Evolutionary conservation across 805 yeast genomes (phyloP).

Genomic region (Zygotorulaspora florentina): DNA sequence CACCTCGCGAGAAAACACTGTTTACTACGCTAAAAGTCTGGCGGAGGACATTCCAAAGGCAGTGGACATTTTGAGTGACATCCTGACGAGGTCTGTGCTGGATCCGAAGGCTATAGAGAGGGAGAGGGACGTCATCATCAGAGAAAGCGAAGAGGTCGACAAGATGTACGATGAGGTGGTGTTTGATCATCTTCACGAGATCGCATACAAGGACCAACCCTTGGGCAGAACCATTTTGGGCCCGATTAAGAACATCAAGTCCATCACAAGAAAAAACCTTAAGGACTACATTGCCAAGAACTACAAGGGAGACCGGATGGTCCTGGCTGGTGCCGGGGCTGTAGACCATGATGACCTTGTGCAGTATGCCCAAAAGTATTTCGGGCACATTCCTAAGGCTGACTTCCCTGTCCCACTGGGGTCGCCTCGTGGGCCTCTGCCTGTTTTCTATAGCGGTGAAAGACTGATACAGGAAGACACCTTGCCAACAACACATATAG

Average conservation of each 20-base stretch:
- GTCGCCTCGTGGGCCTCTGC: conserved; percentile 57
- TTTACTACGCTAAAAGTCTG: conserved; percentile 87
- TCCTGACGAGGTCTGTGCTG: conserved; percentile 78
- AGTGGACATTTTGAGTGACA: conserved; percentile 84
- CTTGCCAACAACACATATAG: conserved; percentile 85
- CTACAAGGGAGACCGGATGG: conserved; percentile 97
- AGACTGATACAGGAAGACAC: conserved; percentile 76
- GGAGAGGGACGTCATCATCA: conserved; percentile 92
- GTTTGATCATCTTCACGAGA: conserved; percentile 92
- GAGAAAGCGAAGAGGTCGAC: conserved; percentile 97
- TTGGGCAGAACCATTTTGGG: conserved; percentile 96
- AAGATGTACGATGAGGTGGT: conserved; percentile 98
- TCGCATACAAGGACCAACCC: conserved; percentile 85
- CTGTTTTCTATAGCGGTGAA: conserved; percentile 82
- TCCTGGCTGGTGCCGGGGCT: conserved; percentile 93
- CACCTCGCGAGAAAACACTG: conserved; percentile 96
- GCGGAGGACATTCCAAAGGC: conserved; percentile 76
- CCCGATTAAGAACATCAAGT: conserved; percentile 81
- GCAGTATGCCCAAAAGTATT: conserved; percentile 65
- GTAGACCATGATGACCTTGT: conserved; percentile 86
- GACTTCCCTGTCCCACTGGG: conserved; percentile 63
- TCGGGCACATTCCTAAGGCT: conserved; percentile 59
- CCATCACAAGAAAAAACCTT: conserved; percentile 73
- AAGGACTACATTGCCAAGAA: conserved; percentile 75
- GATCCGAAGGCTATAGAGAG: conserved; percentile 85